Evolutionary conservation across 805 yeast species (phyloP).

Genomic region (Schizosaccharomyces octosporus): DNA sequence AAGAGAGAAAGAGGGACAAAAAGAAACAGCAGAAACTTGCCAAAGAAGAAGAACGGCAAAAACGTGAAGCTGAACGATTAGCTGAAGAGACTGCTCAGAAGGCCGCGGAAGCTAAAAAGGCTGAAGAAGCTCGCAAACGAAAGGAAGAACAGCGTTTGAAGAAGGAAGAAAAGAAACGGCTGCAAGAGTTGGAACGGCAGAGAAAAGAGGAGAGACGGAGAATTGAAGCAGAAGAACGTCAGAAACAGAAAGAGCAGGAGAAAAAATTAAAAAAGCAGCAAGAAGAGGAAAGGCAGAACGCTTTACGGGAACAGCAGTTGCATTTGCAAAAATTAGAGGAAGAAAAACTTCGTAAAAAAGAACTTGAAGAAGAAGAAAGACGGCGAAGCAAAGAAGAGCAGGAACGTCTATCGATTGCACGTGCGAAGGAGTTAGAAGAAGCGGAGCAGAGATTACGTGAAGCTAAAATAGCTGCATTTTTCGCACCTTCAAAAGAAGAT

Average conservation of each 20-base stretch:
- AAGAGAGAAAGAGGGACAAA: constrained; percentile 20
- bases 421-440: not conserved
- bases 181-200: constrained; percentile 12
- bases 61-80: constrained; percentile 15
- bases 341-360: not conserved
- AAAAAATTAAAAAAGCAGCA: constrained; percentile 7
- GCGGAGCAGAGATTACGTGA: not conserved
- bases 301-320: constrained; percentile 5
- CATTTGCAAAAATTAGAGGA: constrained; percentile 4
- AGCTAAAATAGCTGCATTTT: not conserved
- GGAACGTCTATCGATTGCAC: not conserved
- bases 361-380: not conserved
- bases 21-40: constrained; percentile 17
- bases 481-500: not conserved
- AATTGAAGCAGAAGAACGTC: constrained; percentile 7
- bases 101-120: constrained; percentile 7
- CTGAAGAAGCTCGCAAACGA: constrained; percentile 8
- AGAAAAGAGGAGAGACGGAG: constrained; percentile 8
- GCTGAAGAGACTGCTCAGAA: constrained; percentile 10
- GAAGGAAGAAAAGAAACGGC: constrained; percentile 11
- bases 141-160: constrained; percentile 9
- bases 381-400: not conserved
- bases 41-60: constrained; percentile 18
- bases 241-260: constrained; percentile 6
- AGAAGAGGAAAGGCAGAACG: constrained; percentile 8